phyloP scores from a whole-genome alignment of 495 filamentous ascomycete genomes.

The Talaromyces nanjingensis region DNA sequence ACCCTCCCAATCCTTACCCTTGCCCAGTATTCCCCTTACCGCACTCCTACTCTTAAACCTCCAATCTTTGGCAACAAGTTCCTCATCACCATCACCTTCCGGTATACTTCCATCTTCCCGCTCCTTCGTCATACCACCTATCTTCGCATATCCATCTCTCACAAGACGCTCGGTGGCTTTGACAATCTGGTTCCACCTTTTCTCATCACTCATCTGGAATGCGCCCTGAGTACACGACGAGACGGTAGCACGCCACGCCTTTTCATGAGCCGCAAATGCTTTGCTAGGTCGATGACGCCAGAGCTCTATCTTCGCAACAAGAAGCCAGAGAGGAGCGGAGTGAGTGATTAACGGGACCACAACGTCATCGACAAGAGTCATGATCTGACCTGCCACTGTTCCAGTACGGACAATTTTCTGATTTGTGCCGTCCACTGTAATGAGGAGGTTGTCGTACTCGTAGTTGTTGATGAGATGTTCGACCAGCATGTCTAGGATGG shows the following conservation, averaged over 20 bases:
- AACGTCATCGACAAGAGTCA: conserved; percentile 62
- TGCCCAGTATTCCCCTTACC: conserved; percentile 70
- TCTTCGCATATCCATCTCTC: conserved; percentile 42
- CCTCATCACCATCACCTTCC: conserved; percentile 15
- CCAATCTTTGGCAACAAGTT: conserved; percentile 56
- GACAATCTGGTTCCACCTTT: conserved; percentile 41
- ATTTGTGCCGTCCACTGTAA: conserved; percentile 8
- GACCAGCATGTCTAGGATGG: conserved; percentile 64
- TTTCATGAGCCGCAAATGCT: conserved; percentile 77
- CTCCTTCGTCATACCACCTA: conserved; percentile 33
- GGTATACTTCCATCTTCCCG: conserved; percentile 15
- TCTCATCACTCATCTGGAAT: conserved; percentile 43
- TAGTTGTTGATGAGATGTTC: conserved; percentile 56
- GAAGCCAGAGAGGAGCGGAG: conserved; percentile 65
- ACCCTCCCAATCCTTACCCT: conserved; percentile 82
- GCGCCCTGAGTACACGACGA: conserved; percentile 43
- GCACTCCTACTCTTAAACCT: conserved; percentile 82
- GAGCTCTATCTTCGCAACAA: conserved; percentile 62
- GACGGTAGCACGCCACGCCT: conserved; percentile 70
- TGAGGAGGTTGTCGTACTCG: conserved; percentile 32
- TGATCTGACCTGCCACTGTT: conserved; percentile 47
- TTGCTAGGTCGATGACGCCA: conserved; percentile 60
- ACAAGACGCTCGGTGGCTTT: conserved; percentile 41
- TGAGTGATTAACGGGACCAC: conserved; percentile 79
- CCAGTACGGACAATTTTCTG: conserved; percentile 30